Percentiles rank a stretch among this genome's conserved stretches.
Evolutionary conservation across 306 rosid genomes (phyloP).

Genomic region (Vigna hirtella): DNA sequence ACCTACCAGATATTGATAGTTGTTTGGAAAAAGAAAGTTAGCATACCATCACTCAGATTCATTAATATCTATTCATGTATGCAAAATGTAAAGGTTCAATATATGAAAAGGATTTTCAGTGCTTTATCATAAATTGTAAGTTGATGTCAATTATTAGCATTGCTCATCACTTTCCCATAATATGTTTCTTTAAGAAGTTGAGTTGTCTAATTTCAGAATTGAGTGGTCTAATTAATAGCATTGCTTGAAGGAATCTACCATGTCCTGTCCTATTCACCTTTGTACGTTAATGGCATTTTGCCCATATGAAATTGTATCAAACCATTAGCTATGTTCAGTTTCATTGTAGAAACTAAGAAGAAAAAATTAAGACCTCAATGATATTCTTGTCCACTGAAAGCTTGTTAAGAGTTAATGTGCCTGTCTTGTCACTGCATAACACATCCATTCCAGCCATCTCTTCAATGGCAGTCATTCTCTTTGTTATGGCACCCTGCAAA

Average conservation of each 20-base stretch:
- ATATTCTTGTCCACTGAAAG: conserved; percentile 73
- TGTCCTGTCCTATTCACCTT: background rate
- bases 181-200: background rate
- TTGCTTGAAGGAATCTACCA: background rate
- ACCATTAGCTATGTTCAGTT: conserved; percentile 9
- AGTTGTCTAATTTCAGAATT: background rate
- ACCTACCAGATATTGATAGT: conserved; percentile 50
- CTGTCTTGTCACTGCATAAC: conserved; percentile 79
- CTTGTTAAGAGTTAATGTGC: conserved; percentile 82
- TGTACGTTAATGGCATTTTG: background rate
- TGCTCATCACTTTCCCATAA: background rate
- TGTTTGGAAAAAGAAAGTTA: conserved; percentile 7
- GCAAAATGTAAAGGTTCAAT: background rate
- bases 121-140: background rate
- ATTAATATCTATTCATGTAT: conserved; percentile 7
- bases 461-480: conserved; percentile 87
- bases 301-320: background rate
- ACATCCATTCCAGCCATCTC: conserved; percentile 94
- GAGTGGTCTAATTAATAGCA: background rate
- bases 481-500: conserved; percentile 82
- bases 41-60: background rate
- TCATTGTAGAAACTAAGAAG: conserved; percentile 13
- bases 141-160: conserved; percentile 7
- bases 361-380: conserved; percentile 60
- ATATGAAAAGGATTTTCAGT: background rate